Base-by-base conservation (phyloP, 495 filamentous ascomycete species). In the Penicillium bovifimosum region DNA sequence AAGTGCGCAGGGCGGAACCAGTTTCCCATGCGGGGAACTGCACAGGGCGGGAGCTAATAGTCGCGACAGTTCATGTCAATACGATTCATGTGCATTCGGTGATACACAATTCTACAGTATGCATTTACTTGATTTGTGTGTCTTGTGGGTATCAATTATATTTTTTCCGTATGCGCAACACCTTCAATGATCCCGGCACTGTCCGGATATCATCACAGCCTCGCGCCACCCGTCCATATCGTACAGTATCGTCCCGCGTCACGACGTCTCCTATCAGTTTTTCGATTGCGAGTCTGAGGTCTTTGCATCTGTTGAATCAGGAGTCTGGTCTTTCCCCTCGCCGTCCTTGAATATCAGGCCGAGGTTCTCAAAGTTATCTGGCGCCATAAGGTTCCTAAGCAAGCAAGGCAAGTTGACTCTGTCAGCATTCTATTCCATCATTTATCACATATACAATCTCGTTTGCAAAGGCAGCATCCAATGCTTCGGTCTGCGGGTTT, bases 331-430 rank as follows among this genome's bases (percentile, higher is more conserved):
- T 26, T 61, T 57, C 9, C 44, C n/a, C 48, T 61, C 53, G 9
- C 67, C 60, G 8, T 76, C 65, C 38, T 78, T 70, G 27, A 89
- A 87, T 10, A 73, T 71, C 52, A 95, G 91, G 1, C 93, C 93
- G 20, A 98, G 75, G 57, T 98, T 98, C 70, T 86, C 86, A 62
- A 96, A 89, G 47, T 92, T 84, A 62, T 98, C 93, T 46, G 81
- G 87, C 16, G 90, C 90, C 93, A 98, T 98, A 29, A 98, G 76
- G 64, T 96, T 96, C 62, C 91, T 96, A 35, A 9, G 27, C 14
- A 59, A 14, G 28, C 11, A 28, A 1, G n/a, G n/a, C n/a, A n/a
- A 2, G 33, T 11, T 10, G 17, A 39, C 39, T 47, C 20, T 32
- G 41, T 62, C 41, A 56, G 54, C 9, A 47, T n/a, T 27, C 18